These are phyloP conservation scores for Madurella mycetomatis DNA, from an alignment of 2,329 filamentous ascomycete genomes.

Conservation along the genomic window DNA sequence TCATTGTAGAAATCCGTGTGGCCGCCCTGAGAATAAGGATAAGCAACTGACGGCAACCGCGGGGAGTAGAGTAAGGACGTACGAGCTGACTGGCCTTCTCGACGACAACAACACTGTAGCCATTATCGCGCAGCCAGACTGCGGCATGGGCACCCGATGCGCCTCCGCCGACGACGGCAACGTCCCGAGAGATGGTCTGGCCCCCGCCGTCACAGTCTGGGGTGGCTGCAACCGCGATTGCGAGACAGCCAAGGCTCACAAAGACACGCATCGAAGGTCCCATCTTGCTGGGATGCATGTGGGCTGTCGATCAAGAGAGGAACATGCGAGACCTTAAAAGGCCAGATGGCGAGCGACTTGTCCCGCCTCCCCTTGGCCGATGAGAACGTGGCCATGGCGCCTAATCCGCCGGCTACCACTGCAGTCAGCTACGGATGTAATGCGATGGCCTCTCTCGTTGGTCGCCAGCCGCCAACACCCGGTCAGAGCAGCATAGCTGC, in stretches of 20 bases:
- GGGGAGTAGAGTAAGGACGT: background rate
- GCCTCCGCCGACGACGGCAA: slow-evolving; percentile 21
- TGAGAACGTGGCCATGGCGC: no score
- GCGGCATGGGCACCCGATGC: slow-evolving; percentile 22
- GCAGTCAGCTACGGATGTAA: no score
- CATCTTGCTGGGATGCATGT: no score
- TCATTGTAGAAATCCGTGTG: slow-evolving; percentile 21
- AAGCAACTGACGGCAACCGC: background rate
- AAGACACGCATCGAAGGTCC: background rate
- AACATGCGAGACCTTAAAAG: no score
- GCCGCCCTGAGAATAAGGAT: slow-evolving; percentile 19
- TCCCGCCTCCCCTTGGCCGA: no score
- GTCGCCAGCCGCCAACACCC: no score
- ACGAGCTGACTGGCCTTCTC: slow-evolving; percentile 20
- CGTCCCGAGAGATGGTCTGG: slow-evolving; percentile 14
- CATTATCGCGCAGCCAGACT: slow-evolving; percentile 18
- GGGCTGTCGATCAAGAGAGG: no score
- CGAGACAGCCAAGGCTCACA: slow-evolving; percentile 5
- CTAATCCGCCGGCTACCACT: no score
- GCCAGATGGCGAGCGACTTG: no score
- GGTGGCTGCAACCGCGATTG: background rate
- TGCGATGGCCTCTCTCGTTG: no score
- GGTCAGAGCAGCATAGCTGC: no score
- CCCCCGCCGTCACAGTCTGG: background rate
- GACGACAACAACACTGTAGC: slow-evolving; percentile 20